These are phyloP conservation scores for Tricladium varicosporioides DNA, from an alignment of 2,329 filamentous ascomycete genomes.

Conservation along the genomic window DNA sequence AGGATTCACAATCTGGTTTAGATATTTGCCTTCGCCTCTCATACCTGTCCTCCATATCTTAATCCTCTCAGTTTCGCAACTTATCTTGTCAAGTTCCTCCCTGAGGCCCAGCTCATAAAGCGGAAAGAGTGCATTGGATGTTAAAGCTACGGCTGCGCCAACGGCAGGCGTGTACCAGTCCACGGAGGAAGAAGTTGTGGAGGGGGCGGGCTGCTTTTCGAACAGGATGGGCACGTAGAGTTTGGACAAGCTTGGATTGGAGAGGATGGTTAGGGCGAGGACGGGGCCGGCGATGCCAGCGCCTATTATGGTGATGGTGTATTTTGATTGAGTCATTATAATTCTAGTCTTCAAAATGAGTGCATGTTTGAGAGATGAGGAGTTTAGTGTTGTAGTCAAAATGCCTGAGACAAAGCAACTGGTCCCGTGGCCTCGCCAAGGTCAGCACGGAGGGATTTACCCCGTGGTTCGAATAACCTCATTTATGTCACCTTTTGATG, in stretches of 20 bases:
- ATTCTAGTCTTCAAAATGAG: too few relatives aligned
- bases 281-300: slow-evolving; percentile 12
- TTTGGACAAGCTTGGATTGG: slow-evolving; percentile 1
- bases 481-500: too few relatives aligned
- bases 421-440: too few relatives aligned
- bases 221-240: slow-evolving; percentile 10
- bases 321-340: too few relatives aligned
- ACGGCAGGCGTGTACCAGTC: not conserved
- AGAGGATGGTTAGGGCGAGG: slow-evolving; percentile 11
- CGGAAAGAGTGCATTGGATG: slow-evolving; percentile 8
- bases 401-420: too few relatives aligned
- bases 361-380: too few relatives aligned
- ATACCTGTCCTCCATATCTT: slow-evolving; percentile 3
- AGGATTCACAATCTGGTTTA: slow-evolving; percentile 5
- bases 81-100: slow-evolving; percentile 3
- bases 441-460: too few relatives aligned
- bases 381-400: too few relatives aligned
- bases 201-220: slow-evolving; percentile 3
- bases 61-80: not conserved
- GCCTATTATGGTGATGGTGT: slow-evolving; percentile 12
- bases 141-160: slow-evolving; percentile 10
- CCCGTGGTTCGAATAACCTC: too few relatives aligned
- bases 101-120: slow-evolving; percentile 8
- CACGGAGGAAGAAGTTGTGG: not conserved
- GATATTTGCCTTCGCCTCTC: slow-evolving; percentile 1